Base-by-base conservation (phyloP, 2,329 filamentous ascomycete species). In the Aspergillus sp. region DNA sequence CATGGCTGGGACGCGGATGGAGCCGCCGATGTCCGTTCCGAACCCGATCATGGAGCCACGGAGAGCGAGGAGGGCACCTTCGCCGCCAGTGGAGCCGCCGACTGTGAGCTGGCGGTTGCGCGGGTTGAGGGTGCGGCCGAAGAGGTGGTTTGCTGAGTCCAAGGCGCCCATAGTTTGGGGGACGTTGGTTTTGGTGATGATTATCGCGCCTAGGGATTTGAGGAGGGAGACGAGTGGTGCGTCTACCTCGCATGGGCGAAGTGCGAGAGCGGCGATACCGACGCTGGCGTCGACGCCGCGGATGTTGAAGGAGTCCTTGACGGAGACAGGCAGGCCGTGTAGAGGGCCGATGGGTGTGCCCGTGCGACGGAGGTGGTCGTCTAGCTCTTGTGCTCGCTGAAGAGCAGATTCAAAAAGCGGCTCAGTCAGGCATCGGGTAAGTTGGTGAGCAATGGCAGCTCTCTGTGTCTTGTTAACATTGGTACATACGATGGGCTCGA, bases 111-210 rank as follows among this genome's bases (percentile, higher is more conserved):
- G 74, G 1, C 83, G 79, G 58, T 88, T 89, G 56, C 82, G 76
- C 0, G 88, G 87, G 65, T 89, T 89, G 3, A 88, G 73, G 0
- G 84, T 84, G 34, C 83, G 79, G 1, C 86, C 86, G 56, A 85
- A 86, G 19, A 88, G 66, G 64, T 87, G 82, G 68, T 86, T 88
- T 41, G 83, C 79, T 4, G 79, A 82, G 66, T 89, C 86, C 41
- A 85, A 69, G 7, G 79, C 77, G 64, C 77, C 76, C 56, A 85
- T 70, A 0, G 82, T 83, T 60, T 86, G 83, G 1, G 88, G 87
- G 2, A 90, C 77, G 64, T 89, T 89, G 0, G 88, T 90, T 72
- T 90, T 90, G 62, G 83, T 81, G 62, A 89, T 88, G n/a, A 88
- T 73, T 0, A 90, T 79, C 1, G 87, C 87, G 1, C 88, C 88